A percentile compares a stretch with the other conserved stretches of the same genome.
Evolutionary conservation across 2,329 filamentous ascomycete species (phyloP).

Genomic region (Herpotrichia juniperi): DNA sequence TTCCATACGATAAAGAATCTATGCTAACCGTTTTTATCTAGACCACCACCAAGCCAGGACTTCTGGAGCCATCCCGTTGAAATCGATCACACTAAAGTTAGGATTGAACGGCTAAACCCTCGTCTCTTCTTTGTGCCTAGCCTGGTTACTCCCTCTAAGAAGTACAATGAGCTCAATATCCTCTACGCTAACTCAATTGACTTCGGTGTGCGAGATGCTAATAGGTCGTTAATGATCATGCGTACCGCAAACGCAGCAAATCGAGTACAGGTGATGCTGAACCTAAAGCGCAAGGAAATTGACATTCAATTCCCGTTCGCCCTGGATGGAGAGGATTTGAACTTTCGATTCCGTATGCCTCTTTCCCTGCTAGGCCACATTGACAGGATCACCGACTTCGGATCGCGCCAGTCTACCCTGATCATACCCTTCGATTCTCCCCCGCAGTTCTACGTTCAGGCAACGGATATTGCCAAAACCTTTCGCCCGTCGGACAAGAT

Average conservation of each 20-base stretch:
- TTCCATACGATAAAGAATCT: background rate
- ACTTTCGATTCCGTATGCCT: slow-evolving; percentile 53
- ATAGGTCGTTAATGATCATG: slow-evolving; percentile 65
- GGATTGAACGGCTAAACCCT: slow-evolving; percentile 8
- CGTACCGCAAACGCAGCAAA: slow-evolving; percentile 47
- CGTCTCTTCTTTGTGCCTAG: slow-evolving; percentile 21
- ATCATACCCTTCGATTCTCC: slow-evolving; percentile 45
- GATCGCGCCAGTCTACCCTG: slow-evolving; percentile 16
- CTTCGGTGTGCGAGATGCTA: slow-evolving; percentile 66
- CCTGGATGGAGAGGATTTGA: slow-evolving; percentile 16
- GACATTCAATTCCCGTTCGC: slow-evolving; percentile 52
- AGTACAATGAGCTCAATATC: slow-evolving; percentile 32
- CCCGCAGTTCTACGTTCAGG: slow-evolving; percentile 52
- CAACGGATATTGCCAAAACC: slow-evolving; percentile 48
- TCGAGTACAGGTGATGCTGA: slow-evolving; percentile 45
- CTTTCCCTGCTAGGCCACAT: slow-evolving; percentile 53
- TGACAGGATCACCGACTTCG: slow-evolving; percentile 29
- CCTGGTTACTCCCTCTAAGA: slow-evolving; percentile 25
- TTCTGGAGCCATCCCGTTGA: slow-evolving; percentile 14
- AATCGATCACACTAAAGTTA: slow-evolving; percentile 10
- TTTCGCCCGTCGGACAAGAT: slow-evolving; percentile 31
- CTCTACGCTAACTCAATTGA: slow-evolving; percentile 55
- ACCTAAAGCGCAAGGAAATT: slow-evolving; percentile 53
- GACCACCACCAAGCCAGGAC: slow-evolving; percentile 15
- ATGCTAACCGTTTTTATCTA: slow-evolving; percentile 8